These are phyloP conservation scores for Leccinellum rugosiceps DNA, from an alignment of 768 basidiomycete species.

Conservation along the genomic window DNA sequence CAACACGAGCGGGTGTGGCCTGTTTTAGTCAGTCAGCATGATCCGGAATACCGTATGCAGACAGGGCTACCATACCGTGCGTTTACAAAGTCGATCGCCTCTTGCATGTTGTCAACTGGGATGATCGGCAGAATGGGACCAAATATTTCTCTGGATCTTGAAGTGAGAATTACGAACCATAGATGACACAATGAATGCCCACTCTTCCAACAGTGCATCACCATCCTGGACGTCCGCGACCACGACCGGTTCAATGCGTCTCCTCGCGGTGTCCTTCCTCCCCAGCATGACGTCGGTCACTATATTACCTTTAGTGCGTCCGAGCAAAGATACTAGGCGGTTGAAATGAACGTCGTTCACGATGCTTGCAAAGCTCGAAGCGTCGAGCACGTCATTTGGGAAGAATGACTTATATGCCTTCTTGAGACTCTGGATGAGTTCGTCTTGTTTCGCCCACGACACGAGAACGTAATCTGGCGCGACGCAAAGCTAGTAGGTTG, in stretches of 20 bases:
- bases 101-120: conserved; percentile 50
- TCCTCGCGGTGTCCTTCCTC: conserved; percentile 34
- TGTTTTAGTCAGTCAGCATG: conserved; percentile 21
- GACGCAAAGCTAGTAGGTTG: conserved; percentile 34
- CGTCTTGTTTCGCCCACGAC: conserved; percentile 40
- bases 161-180: neutral
- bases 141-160: conserved; percentile 61
- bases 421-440: conserved; percentile 44
- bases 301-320: conserved; percentile 52
- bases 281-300: conserved; percentile 47
- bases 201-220: conserved; percentile 65
- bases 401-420: conserved; percentile 47
- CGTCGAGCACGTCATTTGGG: conserved; percentile 48
- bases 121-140: conserved; percentile 69
- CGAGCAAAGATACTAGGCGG: conserved; percentile 50
- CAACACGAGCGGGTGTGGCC: conserved; percentile 57
- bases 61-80: conserved; percentile 37
- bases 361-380: conserved; percentile 46
- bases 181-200: conserved; percentile 10
- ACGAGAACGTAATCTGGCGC: conserved; percentile 46
- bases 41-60: neutral
- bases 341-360: conserved; percentile 52
- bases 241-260: conserved; percentile 58
- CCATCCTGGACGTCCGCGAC: conserved; percentile 49
- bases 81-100: conserved; percentile 55